Percentiles rank a stretch among this genome's conserved stretches.
Conservation (phyloP, 352 stramenopile genomes). For the Globisporangium parvum region DNA sequence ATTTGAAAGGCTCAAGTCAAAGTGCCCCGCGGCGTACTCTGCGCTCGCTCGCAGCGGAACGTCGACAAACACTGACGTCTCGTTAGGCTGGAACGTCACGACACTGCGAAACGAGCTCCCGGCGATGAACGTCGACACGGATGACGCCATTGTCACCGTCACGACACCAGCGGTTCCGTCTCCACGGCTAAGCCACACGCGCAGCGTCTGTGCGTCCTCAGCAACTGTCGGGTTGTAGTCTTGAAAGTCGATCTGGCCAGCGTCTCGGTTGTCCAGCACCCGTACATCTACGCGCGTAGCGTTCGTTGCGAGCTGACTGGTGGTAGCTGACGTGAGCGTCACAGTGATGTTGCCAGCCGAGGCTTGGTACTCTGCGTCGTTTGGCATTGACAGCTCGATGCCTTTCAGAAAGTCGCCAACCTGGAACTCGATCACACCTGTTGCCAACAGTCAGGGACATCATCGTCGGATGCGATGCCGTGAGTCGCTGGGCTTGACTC, state of each 20-base stretch:
- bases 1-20: constrained; percentile 23
- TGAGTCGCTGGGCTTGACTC: too few species aligned
- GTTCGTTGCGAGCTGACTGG: constrained; percentile 10
- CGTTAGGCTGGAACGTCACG: constrained; percentile 26
- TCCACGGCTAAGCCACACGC: constrained; percentile 3
- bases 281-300: constrained; percentile 12
- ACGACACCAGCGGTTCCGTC: constrained; percentile 14
- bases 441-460: too few species aligned
- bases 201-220: constrained; percentile 11
- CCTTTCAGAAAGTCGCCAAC: constrained; percentile 21
- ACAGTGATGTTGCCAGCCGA: constrained; percentile 21
- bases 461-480: too few species aligned
- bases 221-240: constrained; percentile 15
- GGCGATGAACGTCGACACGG: constrained; percentile 22
- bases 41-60: constrained; percentile 23
- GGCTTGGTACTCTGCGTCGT: constrained; percentile 22
- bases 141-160: constrained; percentile 22
- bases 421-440: constrained; percentile 16
- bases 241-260: constrained; percentile 24
- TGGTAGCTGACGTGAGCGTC: constrained; percentile 12
- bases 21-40: constrained; percentile 24
- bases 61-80: constrained; percentile 2
- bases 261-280: constrained; percentile 31
- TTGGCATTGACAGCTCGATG: constrained; percentile 21
- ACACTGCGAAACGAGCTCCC: constrained; percentile 17